Conservation (phyloP, 2,329 filamentous ascomycete genomes). For the Exophiala bonariae region DNA sequence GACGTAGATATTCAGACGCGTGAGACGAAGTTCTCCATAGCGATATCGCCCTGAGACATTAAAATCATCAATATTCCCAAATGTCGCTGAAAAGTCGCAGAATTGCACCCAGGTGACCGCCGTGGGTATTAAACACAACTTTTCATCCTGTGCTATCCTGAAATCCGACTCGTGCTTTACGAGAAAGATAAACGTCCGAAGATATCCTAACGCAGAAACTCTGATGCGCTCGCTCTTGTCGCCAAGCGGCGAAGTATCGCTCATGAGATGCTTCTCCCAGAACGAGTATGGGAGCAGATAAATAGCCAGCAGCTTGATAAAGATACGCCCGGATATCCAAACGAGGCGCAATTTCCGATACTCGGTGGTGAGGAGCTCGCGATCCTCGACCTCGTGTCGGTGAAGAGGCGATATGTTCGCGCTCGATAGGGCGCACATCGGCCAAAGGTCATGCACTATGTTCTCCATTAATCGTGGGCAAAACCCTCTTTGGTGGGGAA, state of each 20-base stretch:
- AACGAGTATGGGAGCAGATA: slow-evolving; percentile 28
- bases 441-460: slow-evolving; percentile 3
- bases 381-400: slow-evolving; percentile 23
- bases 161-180: slow-evolving; percentile 43
- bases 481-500: too few relatives aligned
- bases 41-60: slow-evolving; percentile 38
- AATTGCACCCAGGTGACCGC: slow-evolving; percentile 33
- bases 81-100: slow-evolving; percentile 44
- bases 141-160: slow-evolving; percentile 32
- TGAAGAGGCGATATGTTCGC: slow-evolving; percentile 28
- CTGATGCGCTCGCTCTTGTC: too few relatives aligned
- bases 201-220: slow-evolving; percentile 32
- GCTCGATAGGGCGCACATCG: not conserved
- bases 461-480: too few relatives aligned
- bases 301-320: slow-evolving; percentile 31
- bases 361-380: slow-evolving; percentile 29
- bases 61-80: slow-evolving; percentile 31
- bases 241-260: too few relatives aligned
- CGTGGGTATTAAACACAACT: too few relatives aligned
- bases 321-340: slow-evolving; percentile 24
- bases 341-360: slow-evolving; percentile 30
- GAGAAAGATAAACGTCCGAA: slow-evolving; percentile 44
- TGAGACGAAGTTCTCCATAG: slow-evolving; percentile 47
- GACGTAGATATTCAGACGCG: slow-evolving; percentile 41
- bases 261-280: too few relatives aligned